phyloP scores from a whole-genome alignment of 129 eudicot genomes.

The Ambrosia trifida region DNA sequence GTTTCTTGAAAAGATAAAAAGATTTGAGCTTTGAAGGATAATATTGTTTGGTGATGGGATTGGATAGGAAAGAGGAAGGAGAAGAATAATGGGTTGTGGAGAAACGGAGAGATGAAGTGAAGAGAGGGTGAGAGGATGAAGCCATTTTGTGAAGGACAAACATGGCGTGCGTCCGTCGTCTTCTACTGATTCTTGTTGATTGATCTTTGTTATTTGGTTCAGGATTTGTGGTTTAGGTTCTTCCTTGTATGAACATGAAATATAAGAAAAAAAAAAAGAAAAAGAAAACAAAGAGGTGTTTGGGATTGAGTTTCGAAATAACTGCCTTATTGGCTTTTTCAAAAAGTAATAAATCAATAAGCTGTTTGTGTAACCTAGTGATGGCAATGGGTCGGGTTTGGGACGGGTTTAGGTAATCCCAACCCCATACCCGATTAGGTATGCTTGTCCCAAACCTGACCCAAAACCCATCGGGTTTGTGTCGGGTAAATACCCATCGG shows the following conservation, averaged over 20 bases:
- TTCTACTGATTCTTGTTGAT: background rate
- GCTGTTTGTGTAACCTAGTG: no score
- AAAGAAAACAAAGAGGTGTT: no score
- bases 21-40: constrained; percentile 10
- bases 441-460: no score
- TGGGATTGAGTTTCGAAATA: no score
- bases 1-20: constrained; percentile 31
- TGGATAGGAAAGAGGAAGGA: constrained; percentile 13
- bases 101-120: constrained; percentile 45
- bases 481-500: no score
- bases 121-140: constrained; percentile 47
- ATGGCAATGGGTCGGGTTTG: no score
- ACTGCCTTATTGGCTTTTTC: no score
- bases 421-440: no score
- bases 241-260: background rate
- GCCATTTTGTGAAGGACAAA: constrained; percentile 51
- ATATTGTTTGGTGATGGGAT: constrained; percentile 33
- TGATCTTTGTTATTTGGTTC: constrained; percentile 8
- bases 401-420: no score
- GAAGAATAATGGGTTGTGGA: constrained; percentile 30
- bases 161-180: constrained; percentile 30
- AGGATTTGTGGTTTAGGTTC: constrained; percentile 43
- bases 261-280: no score
- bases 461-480: no score
- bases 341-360: no score